Evolutionary conservation across 495 filamentous ascomycete genomes (phyloP).

Genomic region (Acidomyces sp.): DNA sequence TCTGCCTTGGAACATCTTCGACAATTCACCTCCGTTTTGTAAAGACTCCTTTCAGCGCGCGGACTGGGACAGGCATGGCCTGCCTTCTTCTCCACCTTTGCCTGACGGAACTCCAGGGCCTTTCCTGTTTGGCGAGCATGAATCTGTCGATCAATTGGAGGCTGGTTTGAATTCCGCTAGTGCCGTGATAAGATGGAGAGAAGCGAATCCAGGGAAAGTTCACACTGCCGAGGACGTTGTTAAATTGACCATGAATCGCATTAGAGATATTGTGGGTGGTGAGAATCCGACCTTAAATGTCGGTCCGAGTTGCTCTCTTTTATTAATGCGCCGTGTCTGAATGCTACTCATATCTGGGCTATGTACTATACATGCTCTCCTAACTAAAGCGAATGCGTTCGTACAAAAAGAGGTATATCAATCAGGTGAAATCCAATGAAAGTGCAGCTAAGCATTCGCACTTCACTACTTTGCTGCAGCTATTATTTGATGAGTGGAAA

Average conservation of each 20-base stretch:
- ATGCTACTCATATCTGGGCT: too few relatives aligned
- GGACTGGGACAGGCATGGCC: conserved; percentile 32
- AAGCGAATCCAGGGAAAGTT: conserved; percentile 32
- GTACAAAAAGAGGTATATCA: neutral
- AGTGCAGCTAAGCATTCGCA: too few relatives aligned
- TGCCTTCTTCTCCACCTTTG: conserved; percentile 6
- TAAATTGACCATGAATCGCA: neutral
- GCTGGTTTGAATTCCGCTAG: conserved; percentile 31
- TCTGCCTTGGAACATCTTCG: conserved; percentile 7
- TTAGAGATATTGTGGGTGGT: conserved; percentile 2
- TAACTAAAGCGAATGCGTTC: neutral
- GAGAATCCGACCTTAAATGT: neutral
- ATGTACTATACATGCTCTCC: too few relatives aligned
- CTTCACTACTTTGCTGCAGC: too few relatives aligned
- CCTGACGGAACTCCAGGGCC: conserved; percentile 10
- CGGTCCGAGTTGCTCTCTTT: conserved; percentile 5
- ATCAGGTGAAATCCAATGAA: too few relatives aligned
- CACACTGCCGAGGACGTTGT: conserved; percentile 19
- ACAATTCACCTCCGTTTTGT: conserved; percentile 29
- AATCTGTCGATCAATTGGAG: conserved; percentile 28
- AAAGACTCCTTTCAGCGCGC: conserved; percentile 29
- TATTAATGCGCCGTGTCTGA: conserved; percentile 4
- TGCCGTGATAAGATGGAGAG: conserved; percentile 36
- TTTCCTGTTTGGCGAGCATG: conserved; percentile 2
- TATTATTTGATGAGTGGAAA: too few relatives aligned